Base-by-base conservation (phyloP, 2,329 filamentous ascomycete genomes). In the Penicillium italicum region DNA sequence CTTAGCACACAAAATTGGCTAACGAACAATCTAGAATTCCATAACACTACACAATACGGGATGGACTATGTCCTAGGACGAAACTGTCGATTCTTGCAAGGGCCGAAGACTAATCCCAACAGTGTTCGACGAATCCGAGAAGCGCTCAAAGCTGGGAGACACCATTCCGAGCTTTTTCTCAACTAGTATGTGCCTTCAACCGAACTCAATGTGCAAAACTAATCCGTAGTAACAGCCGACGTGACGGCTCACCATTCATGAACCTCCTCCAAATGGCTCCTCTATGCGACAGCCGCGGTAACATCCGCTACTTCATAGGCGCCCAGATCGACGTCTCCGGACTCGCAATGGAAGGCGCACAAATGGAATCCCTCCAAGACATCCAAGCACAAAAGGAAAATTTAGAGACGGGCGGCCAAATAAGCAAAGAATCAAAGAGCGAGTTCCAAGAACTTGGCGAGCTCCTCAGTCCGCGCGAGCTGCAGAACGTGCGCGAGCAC, bases 51-150 rank as follows among this genome's bases (percentile, higher is more conserved):
- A 0, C 86, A 90, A 62, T 91, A 91, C 66, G 87, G 86, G 11
- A 84, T 88, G 74, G 80, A 79, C 53, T 89, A 91, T 66, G 82
- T 85, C 4, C 81, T 92, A 18, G 89, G 89, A 0, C 84, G 87
- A 41, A 92, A 92, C 61, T 91, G 88, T 64, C 83, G 89, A 10
- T 91, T 92, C 64, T 80, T 92, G 1, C 88, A 91, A 69, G 89
- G 89, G 0, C 88, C 88, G 0, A 83, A 82, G 62, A 90, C 88
- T 2, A 87, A 87, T 60, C 78, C 77, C 0, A 79, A 81, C 57
- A 88, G 85, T 45, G 77, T 88, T 0, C 73, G 78, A 50, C 79
- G 89, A 50, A 77, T 92, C n/a, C 78, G 81, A 24, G 81, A 86
- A 36, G 85, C 84, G 28, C 73, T 88, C 14, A 70, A 77, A 11